Evolutionary conservation across 108 stramenopile genomes (phyloP), one percentile per base, ranked within the genome.

Genomic region (Aurantiochytrium sp.): DNA sequence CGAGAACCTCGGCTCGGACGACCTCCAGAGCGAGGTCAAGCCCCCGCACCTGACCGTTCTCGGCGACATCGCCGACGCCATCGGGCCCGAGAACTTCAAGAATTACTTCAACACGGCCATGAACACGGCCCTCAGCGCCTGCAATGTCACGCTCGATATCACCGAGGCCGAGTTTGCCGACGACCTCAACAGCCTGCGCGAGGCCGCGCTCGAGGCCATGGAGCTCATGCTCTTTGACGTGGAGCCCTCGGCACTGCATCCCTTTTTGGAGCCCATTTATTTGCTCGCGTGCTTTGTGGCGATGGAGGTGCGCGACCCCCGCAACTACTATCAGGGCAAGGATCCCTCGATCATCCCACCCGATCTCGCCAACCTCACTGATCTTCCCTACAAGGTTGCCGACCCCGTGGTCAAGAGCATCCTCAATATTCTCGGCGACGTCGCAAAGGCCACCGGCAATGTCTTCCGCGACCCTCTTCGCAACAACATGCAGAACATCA

Each of bases 21-120:
- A 81, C 19, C 42, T 81, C 19, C 73, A 41, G 73, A n/a, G 42
- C 45, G 73, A 81, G 32, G 73, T 81, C 42, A 81, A 81, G 73
- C 73, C 73, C 19, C 42, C 39, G 1, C 45, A 48, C 45, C 45
- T 81, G 1, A 81, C 42, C n/a, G 24, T 81, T 41, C 73, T 81
- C 2, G 73, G 42, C 21, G 42, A 41, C 27, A 81, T 81, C 24
- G 39, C 42, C 73, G 42, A 48, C 32, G 73, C 42, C 42, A 24
- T 81, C 1, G 73, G 73, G 10, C 24, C 73, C 45, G 39, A 81
- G 21, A 41, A 81, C 3, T 81, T 81, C 24, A 15, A 41, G 73
- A 6, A 6, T n/a, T 81, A 81, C 4, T 81, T 81, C 24, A 15
- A 0, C 15, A 24, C 39, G 10, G 45, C 73, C n/a, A 81, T 81